Conservation (phyloP, 495 filamentous ascomycete species). For the Articulospora tetracladia region DNA sequence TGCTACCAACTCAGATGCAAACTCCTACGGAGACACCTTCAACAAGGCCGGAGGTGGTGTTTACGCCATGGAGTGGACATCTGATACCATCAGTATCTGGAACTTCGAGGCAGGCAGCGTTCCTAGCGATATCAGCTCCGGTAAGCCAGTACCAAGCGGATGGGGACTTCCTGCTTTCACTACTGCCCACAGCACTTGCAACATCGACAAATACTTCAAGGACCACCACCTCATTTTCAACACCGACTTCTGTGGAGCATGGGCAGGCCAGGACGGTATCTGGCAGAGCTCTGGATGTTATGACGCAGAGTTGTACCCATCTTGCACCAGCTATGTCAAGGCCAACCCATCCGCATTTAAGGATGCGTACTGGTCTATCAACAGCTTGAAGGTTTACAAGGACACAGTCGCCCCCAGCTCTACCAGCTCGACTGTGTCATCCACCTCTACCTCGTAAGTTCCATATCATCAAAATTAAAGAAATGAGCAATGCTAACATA, state of each 20-base stretch:
- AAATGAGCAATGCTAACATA: not conserved
- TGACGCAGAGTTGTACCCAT: slow-evolving; percentile 28
- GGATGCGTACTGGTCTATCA: slow-evolving; percentile 64
- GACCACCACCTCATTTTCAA: slow-evolving; percentile 74
- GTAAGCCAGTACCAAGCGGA: slow-evolving; percentile 33
- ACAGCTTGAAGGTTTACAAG: slow-evolving; percentile 56
- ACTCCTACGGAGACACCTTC: slow-evolving; percentile 62
- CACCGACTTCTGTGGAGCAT: slow-evolving; percentile 74
- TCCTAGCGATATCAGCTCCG: slow-evolving; percentile 50
- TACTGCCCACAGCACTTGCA: slow-evolving; percentile 47
- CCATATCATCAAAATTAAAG: not conserved
- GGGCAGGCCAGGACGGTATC: slow-evolving; percentile 63
- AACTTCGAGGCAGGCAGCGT: slow-evolving; percentile 19
- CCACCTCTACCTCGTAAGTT: not conserved
- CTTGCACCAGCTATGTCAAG: slow-evolving; percentile 56
- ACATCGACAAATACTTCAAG: slow-evolving; percentile 62
- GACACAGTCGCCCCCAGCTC: not conserved
- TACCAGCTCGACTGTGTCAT: not conserved
- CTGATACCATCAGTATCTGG: slow-evolving; percentile 55
- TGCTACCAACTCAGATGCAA: slow-evolving; percentile 18
- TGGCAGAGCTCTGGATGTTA: slow-evolving; percentile 29
- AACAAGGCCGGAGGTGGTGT: slow-evolving; percentile 70
- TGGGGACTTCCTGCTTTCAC: slow-evolving; percentile 69
- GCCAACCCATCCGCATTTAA: slow-evolving; percentile 49
- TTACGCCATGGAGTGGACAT: slow-evolving; percentile 74